Percentiles rank a stretch among this genome's conserved stretches.
These are phyloP conservation scores for Vitellaria paradoxa DNA, from an alignment of 179 eudicot genomes.

Conservation along the genomic window DNA sequence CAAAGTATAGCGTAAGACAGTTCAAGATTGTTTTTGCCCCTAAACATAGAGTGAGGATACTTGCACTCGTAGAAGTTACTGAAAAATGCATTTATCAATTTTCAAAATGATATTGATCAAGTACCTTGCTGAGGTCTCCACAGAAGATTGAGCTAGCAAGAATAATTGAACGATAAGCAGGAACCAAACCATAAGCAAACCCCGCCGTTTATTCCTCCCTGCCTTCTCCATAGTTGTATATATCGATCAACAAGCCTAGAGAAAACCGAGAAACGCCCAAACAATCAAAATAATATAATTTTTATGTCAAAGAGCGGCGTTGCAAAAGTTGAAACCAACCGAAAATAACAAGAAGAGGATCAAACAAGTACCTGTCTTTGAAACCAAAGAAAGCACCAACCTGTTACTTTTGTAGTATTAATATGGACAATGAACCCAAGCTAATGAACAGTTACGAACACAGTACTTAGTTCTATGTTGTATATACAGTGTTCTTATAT, in stretches of 20 bases:
- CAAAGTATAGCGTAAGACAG: too few relatives aligned
- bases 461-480: too few relatives aligned
- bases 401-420: neutral
- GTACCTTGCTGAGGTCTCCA: neutral
- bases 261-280: neutral
- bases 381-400: neutral
- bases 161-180: neutral
- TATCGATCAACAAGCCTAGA: neutral
- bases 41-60: too few relatives aligned
- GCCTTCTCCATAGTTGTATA: constrained; percentile 4
- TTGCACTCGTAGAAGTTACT: too few relatives aligned
- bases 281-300: neutral
- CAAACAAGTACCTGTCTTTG: too few relatives aligned
- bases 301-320: neutral
- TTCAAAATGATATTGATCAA: neutral
- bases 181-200: neutral
- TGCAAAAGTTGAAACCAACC: neutral
- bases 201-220: constrained; percentile 1
- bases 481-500: too few relatives aligned
- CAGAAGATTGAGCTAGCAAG: constrained; percentile 6
- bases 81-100: too few relatives aligned
- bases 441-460: too few relatives aligned
- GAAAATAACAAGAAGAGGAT: neutral
- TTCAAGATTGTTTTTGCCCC: too few relatives aligned
- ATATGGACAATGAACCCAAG: too few relatives aligned